A percentile compares a stretch with the other conserved stretches of the same genome.
Evolutionary conservation across 2,329 filamentous ascomycete genomes (phyloP).

Genomic region (Trichoderma cornu-damae): DNA sequence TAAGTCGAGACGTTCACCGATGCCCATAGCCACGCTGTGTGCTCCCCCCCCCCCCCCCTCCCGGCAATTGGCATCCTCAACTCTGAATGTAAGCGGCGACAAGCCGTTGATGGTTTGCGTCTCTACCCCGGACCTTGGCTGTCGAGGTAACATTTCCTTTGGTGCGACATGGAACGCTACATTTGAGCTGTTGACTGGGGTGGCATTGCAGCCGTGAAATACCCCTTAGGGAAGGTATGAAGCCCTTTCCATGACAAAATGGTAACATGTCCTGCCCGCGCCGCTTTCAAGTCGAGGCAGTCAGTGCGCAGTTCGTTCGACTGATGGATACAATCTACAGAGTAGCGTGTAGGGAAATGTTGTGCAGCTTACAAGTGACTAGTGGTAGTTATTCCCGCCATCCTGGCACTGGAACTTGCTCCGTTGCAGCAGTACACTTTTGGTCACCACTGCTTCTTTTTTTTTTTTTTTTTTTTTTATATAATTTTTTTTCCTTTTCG

Average conservation of each 20-base stretch:
- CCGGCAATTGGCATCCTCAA: conserved; percentile 13
- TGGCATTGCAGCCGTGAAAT: conserved; percentile 19
- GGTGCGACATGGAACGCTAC: conserved; percentile 16
- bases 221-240: conserved; percentile 22
- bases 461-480: too few relatives aligned
- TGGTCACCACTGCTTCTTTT: neutral
- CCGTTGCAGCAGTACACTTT: neutral
- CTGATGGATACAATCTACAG: neutral
- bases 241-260: conserved; percentile 2
- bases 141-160: conserved; percentile 14
- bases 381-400: conserved; percentile 6
- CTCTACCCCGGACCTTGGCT: conserved; percentile 15
- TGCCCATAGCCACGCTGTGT: neutral
- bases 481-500: too few relatives aligned
- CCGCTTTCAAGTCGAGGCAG: neutral
- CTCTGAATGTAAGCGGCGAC: neutral
- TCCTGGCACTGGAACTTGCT: conserved; percentile 1
- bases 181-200: conserved; percentile 13
- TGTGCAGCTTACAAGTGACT: neutral
- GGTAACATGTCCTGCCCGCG: conserved; percentile 4
- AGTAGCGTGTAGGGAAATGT: neutral
- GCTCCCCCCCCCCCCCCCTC: too few relatives aligned
- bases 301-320: neutral
- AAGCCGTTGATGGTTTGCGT: conserved; percentile 13
- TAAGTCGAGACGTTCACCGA: neutral